Evolutionary conservation across 2,329 filamentous ascomycete genomes (phyloP).

Genomic region (Magnaporthiopsis incrustans): DNA sequence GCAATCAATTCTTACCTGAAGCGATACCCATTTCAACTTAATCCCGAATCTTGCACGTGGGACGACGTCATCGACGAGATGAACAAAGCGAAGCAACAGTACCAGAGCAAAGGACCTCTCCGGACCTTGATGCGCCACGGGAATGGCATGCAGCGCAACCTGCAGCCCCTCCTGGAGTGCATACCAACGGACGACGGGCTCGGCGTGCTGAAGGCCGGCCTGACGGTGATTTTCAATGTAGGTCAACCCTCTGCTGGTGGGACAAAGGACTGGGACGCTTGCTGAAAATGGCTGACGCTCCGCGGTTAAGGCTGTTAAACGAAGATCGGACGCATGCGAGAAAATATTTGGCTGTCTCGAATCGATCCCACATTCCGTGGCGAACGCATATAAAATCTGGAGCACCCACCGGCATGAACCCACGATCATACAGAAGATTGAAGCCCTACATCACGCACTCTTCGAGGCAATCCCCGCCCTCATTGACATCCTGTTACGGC

Average conservation of each 20-base stretch:
- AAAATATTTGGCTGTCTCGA: background rate
- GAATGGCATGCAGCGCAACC: too few relatives aligned
- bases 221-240: background rate
- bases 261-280: too few relatives aligned
- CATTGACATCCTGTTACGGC: background rate
- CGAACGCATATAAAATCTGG: background rate
- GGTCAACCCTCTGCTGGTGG: background rate
- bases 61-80: background rate
- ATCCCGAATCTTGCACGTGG: background rate
- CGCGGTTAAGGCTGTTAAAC: background rate
- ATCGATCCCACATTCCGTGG: background rate
- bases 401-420: background rate
- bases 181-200: background rate
- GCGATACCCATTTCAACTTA: background rate
- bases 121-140: too few relatives aligned
- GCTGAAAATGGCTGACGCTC: too few relatives aligned
- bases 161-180: background rate
- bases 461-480: background rate
- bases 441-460: background rate
- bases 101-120: background rate
- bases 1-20: background rate
- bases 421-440: background rate
- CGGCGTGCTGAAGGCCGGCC: background rate
- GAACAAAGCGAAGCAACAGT: background rate
- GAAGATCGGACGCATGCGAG: background rate